Percentiles rank a stretch among this genome's conserved stretches.
Evolutionary conservation across 2,329 filamentous ascomycete species (phyloP).

Genomic region (Apiospora rasikravindrae): DNA sequence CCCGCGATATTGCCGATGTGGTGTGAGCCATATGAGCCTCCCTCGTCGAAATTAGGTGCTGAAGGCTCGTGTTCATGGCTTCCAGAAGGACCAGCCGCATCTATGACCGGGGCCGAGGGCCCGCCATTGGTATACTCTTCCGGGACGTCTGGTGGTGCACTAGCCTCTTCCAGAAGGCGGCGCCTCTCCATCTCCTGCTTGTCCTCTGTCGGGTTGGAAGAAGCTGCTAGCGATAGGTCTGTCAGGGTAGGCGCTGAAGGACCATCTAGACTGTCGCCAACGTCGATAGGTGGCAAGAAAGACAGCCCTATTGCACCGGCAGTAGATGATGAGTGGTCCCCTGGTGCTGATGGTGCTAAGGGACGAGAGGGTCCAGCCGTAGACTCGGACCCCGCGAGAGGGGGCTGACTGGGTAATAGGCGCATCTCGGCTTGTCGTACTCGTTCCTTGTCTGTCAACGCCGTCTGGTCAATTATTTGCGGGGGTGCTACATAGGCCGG

Average conservation of each 20-base stretch:
- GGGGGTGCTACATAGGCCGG: constrained; percentile 64
- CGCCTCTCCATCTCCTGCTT: constrained; percentile 70
- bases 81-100: constrained; percentile 30
- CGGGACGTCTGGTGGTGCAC: constrained; percentile 50
- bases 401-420: constrained; percentile 81
- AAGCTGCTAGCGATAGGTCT: constrained; percentile 42
- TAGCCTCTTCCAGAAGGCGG: constrained; percentile 57
- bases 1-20: constrained; percentile 55
- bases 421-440: constrained; percentile 78
- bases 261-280: constrained; percentile 34
- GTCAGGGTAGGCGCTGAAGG: constrained; percentile 54
- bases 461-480: constrained; percentile 62
- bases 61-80: constrained; percentile 36
- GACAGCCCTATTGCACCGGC: constrained; percentile 20
- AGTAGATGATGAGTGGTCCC: constrained; percentile 22
- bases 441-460: constrained; percentile 81
- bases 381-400: constrained; percentile 42
- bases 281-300: constrained; percentile 28
- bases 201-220: constrained; percentile 61
- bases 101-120: constrained; percentile 29
- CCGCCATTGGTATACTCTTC: constrained; percentile 52
- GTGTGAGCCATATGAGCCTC: constrained; percentile 29
- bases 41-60: constrained; percentile 38
- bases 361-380: constrained; percentile 49
- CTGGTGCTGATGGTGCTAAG: constrained; percentile 32